These are phyloP conservation scores for Iris macrosiphon DNA, from an alignment of 106 monocot genomes.

Conservation along the genomic window DNA sequence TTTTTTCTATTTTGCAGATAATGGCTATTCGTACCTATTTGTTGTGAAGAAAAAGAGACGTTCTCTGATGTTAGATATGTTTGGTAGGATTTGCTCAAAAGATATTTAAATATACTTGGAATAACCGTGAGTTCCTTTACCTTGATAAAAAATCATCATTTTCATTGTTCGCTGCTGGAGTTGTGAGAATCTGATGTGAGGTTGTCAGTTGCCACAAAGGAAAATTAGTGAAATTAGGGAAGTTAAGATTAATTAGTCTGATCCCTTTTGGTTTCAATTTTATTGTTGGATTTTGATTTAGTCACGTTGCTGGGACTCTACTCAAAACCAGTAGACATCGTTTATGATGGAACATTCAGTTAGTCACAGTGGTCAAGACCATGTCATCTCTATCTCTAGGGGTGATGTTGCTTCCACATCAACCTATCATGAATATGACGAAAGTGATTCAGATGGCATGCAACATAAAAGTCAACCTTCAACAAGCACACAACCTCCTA, in stretches of 20 bases:
- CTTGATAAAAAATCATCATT: no score
- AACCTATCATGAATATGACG: slow-evolving; percentile 1
- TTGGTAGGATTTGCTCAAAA: no score
- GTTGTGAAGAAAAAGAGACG: no score
- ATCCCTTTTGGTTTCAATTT: neutral
- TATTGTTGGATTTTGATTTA: slow-evolving; percentile 20
- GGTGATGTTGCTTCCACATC: slow-evolving; percentile 26
- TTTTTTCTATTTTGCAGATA: no score
- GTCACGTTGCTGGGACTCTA: slow-evolving; percentile 11
- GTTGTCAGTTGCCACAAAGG: neutral
- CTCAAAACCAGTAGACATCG: slow-evolving; percentile 12
- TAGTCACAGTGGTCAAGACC: slow-evolving; percentile 16
- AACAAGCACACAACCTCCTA: slow-evolving; percentile 20
- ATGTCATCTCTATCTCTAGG: slow-evolving; percentile 25
- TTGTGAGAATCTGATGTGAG: no score
- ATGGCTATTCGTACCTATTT: no score
- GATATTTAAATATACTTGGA: no score
- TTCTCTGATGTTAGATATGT: no score
- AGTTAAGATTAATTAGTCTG: neutral
- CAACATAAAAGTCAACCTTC: slow-evolving; percentile 24
- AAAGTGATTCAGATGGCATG: slow-evolving; percentile 19
- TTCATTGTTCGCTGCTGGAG: no score
- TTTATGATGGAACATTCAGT: slow-evolving; percentile 31
- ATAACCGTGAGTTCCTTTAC: no score
- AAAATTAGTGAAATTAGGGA: neutral